Percentiles rank a stretch among this genome's conserved stretches.
These are phyloP conservation scores for Aspergillus texensis DNA, from an alignment of 2,329 filamentous ascomycete species.

Conservation along the genomic window DNA sequence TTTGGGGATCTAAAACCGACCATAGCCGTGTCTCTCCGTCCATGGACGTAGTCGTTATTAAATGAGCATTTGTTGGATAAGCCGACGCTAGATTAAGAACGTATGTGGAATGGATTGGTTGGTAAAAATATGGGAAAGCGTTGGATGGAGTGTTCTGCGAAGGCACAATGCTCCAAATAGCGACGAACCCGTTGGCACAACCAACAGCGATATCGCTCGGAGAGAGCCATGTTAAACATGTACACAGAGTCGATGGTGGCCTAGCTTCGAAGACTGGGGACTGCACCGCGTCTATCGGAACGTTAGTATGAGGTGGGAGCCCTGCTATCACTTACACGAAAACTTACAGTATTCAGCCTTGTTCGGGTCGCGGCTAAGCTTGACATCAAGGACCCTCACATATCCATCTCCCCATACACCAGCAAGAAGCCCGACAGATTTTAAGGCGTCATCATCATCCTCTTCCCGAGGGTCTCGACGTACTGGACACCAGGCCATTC, in stretches of 20 bases:
- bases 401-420: constrained; percentile 62
- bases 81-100: constrained; percentile 48
- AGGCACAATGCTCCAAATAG: constrained; percentile 53
- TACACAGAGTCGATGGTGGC: constrained; percentile 57
- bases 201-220: constrained; percentile 57
- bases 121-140: constrained; percentile 39
- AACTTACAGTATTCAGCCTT: constrained; percentile 39
- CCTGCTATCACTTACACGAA: too few relatives aligned
- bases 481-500: constrained; percentile 61
- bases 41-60: constrained; percentile 56
- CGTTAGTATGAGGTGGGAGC: neutral
- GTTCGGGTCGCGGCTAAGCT: constrained; percentile 28
- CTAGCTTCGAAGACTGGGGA: constrained; percentile 54
- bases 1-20: constrained; percentile 53
- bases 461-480: constrained; percentile 33
- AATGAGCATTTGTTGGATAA: constrained; percentile 56
- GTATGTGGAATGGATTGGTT: constrained; percentile 41
- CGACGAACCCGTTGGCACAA: constrained; percentile 59
- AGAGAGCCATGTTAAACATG: constrained; percentile 60
- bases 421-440: constrained; percentile 56
- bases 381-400: constrained; percentile 58
- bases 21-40: constrained; percentile 59
- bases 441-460: constrained; percentile 30
- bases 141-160: constrained; percentile 17
- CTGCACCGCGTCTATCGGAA: constrained; percentile 43